These are phyloP conservation scores for Pythium periplocum DNA, from an alignment of 352 stramenopile genomes.

Conservation along the genomic window DNA sequence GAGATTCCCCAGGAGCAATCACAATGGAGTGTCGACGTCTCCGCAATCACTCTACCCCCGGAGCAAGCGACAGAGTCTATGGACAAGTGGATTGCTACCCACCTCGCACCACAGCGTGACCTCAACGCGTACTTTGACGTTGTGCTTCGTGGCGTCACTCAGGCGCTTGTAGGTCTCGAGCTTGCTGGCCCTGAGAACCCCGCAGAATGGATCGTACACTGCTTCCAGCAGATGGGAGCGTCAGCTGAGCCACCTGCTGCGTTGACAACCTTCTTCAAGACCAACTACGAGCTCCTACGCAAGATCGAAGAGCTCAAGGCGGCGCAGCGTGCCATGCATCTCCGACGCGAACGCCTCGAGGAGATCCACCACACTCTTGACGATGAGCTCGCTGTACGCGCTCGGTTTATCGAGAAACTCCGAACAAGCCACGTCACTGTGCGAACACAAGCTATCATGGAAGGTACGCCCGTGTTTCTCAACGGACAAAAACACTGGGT, in stretches of 20 bases:
- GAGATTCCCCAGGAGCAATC: constrained; percentile 26
- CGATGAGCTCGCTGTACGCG: constrained; percentile 35
- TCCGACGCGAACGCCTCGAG: constrained; percentile 24
- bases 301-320: constrained; percentile 50
- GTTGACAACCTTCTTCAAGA: constrained; percentile 39
- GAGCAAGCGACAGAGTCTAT: neutral
- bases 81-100: neutral
- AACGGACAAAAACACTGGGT: constrained; percentile 71
- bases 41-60: constrained; percentile 21
- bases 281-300: constrained; percentile 51
- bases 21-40: constrained; percentile 44
- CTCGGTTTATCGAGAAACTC: constrained; percentile 51
- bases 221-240: constrained; percentile 21
- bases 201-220: constrained; percentile 37
- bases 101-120: constrained; percentile 24
- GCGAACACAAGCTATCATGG: constrained; percentile 65
- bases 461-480: constrained; percentile 46
- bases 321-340: constrained; percentile 33
- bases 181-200: constrained; percentile 29
- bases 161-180: constrained; percentile 38
- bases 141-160: constrained; percentile 30
- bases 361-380: constrained; percentile 16
- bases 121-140: constrained; percentile 40
- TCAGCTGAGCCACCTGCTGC: neutral
- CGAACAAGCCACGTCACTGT: constrained; percentile 37